Conservation (phyloP, 83 land plant genomes). For the Thuja plicata region DNA sequence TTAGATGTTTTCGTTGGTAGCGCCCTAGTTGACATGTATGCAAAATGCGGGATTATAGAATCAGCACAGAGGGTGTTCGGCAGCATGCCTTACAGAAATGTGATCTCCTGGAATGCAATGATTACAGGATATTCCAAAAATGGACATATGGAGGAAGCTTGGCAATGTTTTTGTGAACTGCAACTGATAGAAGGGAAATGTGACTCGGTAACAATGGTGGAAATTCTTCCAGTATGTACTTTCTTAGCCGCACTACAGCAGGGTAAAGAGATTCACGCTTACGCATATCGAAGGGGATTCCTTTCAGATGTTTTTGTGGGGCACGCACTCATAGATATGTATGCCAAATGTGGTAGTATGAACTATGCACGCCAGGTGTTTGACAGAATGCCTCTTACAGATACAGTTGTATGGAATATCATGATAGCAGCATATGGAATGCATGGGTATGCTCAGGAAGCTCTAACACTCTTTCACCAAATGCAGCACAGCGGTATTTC, state of each 20-base stretch:
- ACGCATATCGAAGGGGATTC: conserved; percentile 24
- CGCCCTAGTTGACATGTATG: conserved; percentile 48
- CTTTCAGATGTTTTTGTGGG: conserved; percentile 25
- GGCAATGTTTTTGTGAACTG: conserved; percentile 49
- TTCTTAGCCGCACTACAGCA: conserved; percentile 36
- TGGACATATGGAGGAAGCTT: conserved; percentile 47
- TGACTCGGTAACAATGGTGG: conserved; percentile 49
- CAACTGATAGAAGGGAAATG: conserved; percentile 26
- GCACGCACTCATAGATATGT: conserved; percentile 52
- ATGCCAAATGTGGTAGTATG: conserved; percentile 61
- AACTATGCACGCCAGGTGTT: conserved; percentile 39
- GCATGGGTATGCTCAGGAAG: conserved; percentile 39
- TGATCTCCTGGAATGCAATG: conserved; percentile 67
- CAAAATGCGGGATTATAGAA: conserved; percentile 43
- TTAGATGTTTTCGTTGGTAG: conserved; percentile 37
- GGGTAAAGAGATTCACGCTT: conserved; percentile 55
- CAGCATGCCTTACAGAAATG: conserved; percentile 26
- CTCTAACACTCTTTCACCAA: conserved; percentile 30
- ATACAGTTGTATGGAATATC: conserved; percentile 62
- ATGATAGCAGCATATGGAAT: conserved; percentile 49
- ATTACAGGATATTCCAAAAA: conserved; percentile 49
- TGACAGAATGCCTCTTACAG: conserved; percentile 25
- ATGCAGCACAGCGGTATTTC: conserved; percentile 34
- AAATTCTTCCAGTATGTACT: conserved; percentile 56
- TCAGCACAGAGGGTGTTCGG: conserved; percentile 43